Conservation (phyloP, 1,284 basidiomycete species). For the Psilocybe mexicana region DNA sequence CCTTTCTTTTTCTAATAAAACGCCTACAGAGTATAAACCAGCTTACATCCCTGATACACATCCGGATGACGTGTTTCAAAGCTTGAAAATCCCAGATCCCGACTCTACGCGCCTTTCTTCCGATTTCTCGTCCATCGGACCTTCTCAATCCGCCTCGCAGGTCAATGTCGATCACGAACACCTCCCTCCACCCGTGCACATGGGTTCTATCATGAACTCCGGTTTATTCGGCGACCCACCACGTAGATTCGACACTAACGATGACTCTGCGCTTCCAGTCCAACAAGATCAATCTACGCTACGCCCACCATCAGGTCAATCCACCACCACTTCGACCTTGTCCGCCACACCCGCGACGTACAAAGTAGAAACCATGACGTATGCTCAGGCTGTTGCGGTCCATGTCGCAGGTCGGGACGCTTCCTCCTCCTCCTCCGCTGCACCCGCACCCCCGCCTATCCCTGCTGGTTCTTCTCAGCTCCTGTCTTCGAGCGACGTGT, state of each 20-base stretch:
- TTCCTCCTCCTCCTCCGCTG: not conserved
- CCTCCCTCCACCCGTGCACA: slow-evolving; percentile 13
- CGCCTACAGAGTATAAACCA: not conserved
- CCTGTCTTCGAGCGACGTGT: slow-evolving; percentile 4
- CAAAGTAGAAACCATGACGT: slow-evolving; percentile 21
- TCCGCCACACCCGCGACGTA: slow-evolving; percentile 15
- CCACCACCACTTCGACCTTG: slow-evolving; percentile 16
- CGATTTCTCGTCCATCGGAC: slow-evolving; percentile 52
- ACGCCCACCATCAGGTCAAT: slow-evolving; percentile 13
- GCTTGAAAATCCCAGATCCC: slow-evolving; percentile 22
- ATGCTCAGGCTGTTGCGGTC: slow-evolving; percentile 24
- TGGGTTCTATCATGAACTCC: slow-evolving; percentile 14
- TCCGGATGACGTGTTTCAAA: not conserved
- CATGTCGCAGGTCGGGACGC: slow-evolving; percentile 9
- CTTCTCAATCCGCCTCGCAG: slow-evolving; percentile 70
- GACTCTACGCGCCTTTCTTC: slow-evolving; percentile 32
- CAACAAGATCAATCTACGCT: slow-evolving; percentile 1
- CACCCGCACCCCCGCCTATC: too few species aligned
- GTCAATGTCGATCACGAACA: slow-evolving; percentile 25
- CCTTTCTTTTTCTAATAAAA: not conserved
- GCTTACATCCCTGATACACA: slow-evolving; percentile 22
- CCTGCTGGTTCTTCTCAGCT: not conserved
- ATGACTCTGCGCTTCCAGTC: not conserved
- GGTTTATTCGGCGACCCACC: slow-evolving; percentile 8
- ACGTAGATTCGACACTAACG: not conserved